Conservation (phyloP, 2,329 filamentous ascomycete genomes). For the Hypoxylon sp. region DNA sequence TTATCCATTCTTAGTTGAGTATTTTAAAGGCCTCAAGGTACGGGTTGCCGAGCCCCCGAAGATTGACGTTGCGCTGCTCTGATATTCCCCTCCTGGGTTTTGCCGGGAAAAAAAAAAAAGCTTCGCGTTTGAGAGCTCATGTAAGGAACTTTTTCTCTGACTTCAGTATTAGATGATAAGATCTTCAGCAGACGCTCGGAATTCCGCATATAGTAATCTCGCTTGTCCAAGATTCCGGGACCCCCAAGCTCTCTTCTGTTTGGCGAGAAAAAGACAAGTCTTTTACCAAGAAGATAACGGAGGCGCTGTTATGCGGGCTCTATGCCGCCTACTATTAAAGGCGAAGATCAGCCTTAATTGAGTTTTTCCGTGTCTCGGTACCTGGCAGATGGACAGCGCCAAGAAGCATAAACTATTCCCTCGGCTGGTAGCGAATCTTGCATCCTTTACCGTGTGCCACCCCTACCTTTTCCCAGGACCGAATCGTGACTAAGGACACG, state of each 20-base stretch:
- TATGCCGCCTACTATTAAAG: conserved; percentile 42
- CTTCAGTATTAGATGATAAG: conserved; percentile 28
- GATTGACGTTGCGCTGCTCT: conserved; percentile 17
- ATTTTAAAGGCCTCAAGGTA: conserved; percentile 2
- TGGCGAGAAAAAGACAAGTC: conserved; percentile 7
- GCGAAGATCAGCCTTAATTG: conserved; percentile 47
- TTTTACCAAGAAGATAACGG: conserved; percentile 46
- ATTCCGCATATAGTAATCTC: conserved; percentile 38
- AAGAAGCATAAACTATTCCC: conserved; percentile 34
- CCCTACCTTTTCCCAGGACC: conserved; percentile 27
- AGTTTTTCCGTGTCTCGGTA: conserved; percentile 44
- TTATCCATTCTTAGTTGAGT: not conserved
- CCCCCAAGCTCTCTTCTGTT: conserved; percentile 12
- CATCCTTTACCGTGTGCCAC: conserved; percentile 31
- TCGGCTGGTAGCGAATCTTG: conserved; percentile 41
- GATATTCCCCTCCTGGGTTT: conserved; percentile 14
- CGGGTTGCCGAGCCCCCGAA: conserved; percentile 34
- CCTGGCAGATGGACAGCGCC: conserved; percentile 43
- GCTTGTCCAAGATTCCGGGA: conserved; percentile 40
- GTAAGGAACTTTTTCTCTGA: conserved; percentile 10
- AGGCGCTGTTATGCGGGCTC: conserved; percentile 32
- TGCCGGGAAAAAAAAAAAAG: conserved; percentile 32
- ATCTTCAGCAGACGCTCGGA: conserved; percentile 30
- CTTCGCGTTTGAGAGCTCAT: conserved; percentile 12
- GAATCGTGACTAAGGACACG: conserved; percentile 29